Evolutionary conservation across 2,329 filamentous ascomycete genomes (phyloP).

Genomic region (Ceratocystis variospora): DNA sequence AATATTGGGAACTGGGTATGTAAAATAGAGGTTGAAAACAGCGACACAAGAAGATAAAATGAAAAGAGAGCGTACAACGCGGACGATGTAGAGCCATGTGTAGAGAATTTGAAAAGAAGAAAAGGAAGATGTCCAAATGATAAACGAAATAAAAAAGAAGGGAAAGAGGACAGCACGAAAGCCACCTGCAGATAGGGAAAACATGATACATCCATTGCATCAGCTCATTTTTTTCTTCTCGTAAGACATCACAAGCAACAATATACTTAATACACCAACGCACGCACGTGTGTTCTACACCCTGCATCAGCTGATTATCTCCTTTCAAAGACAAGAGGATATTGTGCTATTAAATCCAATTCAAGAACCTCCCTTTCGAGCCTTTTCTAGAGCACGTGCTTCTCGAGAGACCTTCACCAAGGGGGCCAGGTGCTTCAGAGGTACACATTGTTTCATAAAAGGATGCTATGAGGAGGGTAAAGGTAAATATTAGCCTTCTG

Average conservation of each 20-base stretch:
- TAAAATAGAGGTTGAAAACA: background rate
- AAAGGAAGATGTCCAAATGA: background rate
- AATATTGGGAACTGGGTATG: conserved; percentile 4
- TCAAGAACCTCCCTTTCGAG: conserved; percentile 40
- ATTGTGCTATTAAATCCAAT: background rate
- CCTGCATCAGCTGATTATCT: background rate
- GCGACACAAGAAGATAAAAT: background rate
- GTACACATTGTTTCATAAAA: conserved; percentile 65
- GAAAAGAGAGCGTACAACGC: background rate
- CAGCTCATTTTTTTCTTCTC: background rate
- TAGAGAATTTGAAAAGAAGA: background rate
- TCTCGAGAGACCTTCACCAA: conserved; percentile 75
- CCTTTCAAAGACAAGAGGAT: background rate
- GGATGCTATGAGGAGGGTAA: conserved; percentile 45
- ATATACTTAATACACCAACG: background rate
- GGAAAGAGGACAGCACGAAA: background rate
- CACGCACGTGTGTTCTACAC: background rate
- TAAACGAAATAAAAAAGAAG: background rate
- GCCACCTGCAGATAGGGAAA: background rate
- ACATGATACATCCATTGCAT: background rate
- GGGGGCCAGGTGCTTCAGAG: conserved; percentile 64
- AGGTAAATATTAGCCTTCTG: background rate
- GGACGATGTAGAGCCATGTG: background rate
- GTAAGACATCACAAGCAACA: conserved; percentile 1
- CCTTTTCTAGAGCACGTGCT: conserved; percentile 74